Base-by-base conservation (phyloP, 2,329 filamentous ascomycete genomes). In the Harringtonia lauricola region DNA sequence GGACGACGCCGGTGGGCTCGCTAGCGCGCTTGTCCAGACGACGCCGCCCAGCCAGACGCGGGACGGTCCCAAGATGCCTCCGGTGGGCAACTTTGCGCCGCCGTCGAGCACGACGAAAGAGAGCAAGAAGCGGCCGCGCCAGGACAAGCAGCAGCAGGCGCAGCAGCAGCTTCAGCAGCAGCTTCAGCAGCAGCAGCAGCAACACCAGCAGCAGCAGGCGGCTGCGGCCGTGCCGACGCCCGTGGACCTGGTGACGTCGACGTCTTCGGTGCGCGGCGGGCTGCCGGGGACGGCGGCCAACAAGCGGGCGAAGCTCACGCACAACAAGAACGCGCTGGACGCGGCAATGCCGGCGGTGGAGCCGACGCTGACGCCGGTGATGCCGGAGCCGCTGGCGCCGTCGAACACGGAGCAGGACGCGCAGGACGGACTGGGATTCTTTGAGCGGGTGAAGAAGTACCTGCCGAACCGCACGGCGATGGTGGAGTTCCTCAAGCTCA, bases 401-500 rank as follows among this genome's bases (percentile, higher is more conserved):
- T 81, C 79, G 0, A 76, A 81, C 0, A 78, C 81, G 1, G 70
- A 81, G 9, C 79, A 80, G n/a, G 84, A 87, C 1, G 84, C 76
- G 21, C 75, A 81, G 43, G 90, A 96, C 46, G 90, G 96, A 57
- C 73, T 96, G 42, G 80, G 80, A 2, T 96, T 96, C 64, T 98
- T 98, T 55, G 92, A 98, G 49, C 82, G 88, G 8, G 88, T 92
- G 17, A 96, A 95, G 73, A 98, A 98, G 64, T 90, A 83, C 56
- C 86, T 98, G 46, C 81, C 83, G 48, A 96, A 96, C 61, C 85
- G 94, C 60, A 84, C 86, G 44, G 83, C 83, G 3, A 94, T 94
- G 74, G 89, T 86, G 54, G 92, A 98, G 60, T 98, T 98, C 62
- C 66, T 98, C 51, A 98, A 98, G 67, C 77, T 98, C 8, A 92